A percentile compares a stretch with the other conserved stretches of the same genome.
Evolutionary conservation across 2,329 filamentous ascomycete genomes (phyloP).

Genomic region (Colletotrichum sojae): DNA sequence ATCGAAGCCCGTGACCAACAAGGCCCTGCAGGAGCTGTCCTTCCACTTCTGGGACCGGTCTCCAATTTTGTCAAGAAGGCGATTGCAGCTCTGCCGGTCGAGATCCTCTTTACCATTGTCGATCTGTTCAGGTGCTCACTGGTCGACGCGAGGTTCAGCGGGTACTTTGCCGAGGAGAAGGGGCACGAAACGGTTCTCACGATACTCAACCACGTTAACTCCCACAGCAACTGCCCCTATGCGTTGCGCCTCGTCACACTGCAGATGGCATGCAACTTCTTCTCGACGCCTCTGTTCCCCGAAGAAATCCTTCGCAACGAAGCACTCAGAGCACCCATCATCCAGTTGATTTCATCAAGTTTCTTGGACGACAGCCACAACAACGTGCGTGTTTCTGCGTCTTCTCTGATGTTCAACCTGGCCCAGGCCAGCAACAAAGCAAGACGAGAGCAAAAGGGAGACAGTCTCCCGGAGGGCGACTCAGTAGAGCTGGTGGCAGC

Average conservation of each 20-base stretch:
- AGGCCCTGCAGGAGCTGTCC: constrained; percentile 74
- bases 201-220: constrained; percentile 73
- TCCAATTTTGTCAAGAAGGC: constrained; percentile 71
- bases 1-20: constrained; percentile 73
- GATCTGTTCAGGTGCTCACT: constrained; percentile 87
- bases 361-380: constrained; percentile 83
- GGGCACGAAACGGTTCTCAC: constrained; percentile 73
- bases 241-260: constrained; percentile 86
- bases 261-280: constrained; percentile 88
- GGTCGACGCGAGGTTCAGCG: constrained; percentile 82
- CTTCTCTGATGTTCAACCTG: constrained; percentile 88
- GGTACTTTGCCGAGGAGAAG: constrained; percentile 85
- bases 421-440: constrained; percentile 78
- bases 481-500: constrained; percentile 88
- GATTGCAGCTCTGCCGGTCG: constrained; percentile 69
- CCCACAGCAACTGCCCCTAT: constrained; percentile 76
- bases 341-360: constrained; percentile 80
- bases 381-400: constrained; percentile 84
- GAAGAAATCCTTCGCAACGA: constrained; percentile 71
- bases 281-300: constrained; percentile 80
- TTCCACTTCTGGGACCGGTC: constrained; percentile 80
- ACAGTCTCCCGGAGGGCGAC: constrained; percentile 75
- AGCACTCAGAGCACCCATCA: constrained; percentile 69
- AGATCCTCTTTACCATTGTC: constrained; percentile 83
- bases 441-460: constrained; percentile 69